A percentile compares a stretch with the other conserved stretches of the same genome.
phyloP scores from a whole-genome alignment of 345 rosid genomes.

The Ceriops decandra region DNA sequence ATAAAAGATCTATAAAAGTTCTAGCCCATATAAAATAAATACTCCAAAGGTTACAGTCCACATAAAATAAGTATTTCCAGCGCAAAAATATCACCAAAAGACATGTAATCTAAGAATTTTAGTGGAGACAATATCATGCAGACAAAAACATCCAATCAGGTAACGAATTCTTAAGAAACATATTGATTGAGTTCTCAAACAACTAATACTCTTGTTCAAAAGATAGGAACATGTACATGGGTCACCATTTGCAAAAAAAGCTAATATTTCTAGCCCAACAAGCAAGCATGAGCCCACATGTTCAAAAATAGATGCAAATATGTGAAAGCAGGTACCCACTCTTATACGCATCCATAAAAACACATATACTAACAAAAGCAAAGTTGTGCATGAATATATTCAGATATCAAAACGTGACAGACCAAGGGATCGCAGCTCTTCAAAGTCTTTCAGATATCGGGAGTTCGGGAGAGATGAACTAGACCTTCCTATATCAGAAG shows the following conservation, averaged over 20 bases:
- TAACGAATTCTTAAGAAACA: neutral
- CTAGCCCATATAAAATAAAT: neutral
- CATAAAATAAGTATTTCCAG: neutral
- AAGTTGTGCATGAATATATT: neutral
- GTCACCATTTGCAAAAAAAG: too few species aligned
- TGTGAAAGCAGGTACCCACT: neutral
- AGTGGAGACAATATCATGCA: neutral
- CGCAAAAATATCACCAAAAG: neutral
- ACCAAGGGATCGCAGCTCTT: conserved; percentile 93
- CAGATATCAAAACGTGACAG: conserved; percentile 15
- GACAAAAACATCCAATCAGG: neutral
- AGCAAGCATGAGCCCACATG: neutral
- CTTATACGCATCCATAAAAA: neutral
- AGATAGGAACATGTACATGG: too few species aligned
- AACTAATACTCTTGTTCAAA: neutral
- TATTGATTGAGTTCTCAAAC: neutral
- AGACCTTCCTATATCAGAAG: conserved; percentile 50
- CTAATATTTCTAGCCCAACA: too few species aligned
- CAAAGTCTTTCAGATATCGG: conserved; percentile 89
- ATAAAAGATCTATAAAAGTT: neutral
- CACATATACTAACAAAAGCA: neutral
- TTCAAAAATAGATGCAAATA: neutral
- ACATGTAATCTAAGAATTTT: neutral
- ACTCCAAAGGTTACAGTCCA: too few species aligned
- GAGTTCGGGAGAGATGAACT: conserved; percentile 58